Base-by-base conservation (phyloP, 495 filamentous ascomycete species). In the Penicillium silybi region DNA sequence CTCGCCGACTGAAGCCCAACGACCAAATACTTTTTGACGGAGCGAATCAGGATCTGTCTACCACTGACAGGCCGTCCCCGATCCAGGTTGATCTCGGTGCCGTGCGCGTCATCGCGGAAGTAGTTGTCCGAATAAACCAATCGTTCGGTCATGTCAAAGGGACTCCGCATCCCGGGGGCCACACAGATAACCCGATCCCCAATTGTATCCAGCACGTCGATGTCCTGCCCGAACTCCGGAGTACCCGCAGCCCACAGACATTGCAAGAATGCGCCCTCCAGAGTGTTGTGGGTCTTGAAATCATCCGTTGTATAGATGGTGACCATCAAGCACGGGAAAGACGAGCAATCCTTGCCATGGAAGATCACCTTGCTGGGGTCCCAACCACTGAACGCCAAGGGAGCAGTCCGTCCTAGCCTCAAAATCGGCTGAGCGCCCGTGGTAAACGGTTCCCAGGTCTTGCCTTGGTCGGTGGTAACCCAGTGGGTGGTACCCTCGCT, bases 211-310 rank as follows among this genome's bases (percentile, higher is more conserved):
- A 82, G 74, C 0, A 74, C 63, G 39, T 83, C 68, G 16, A 70
- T 17, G 50, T 82, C 81, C 2, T 80, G 81, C n/a, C 76, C 81
- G 65, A 97, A 96, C 38, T 83, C 65, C 6, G 84, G 77, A 17
- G 86, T 84, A 11, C 82, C 81, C 47, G 85, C 85, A 10, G 92
- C 93, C 85, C 90, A 98, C 52, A 84, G 79, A 67, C 93, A 98
- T 46, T 84, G 81, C 29, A 80, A 73, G 2, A 86, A 86, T 40
- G 80, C 74, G 25, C 78, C 74, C 23, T 83, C 77, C 53, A 97
- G 74, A 16, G 73, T 57, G 48, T 86, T 76, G 26, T 81, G 63
- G 7, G 76, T 80, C 38, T 85, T 68, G 71, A 98, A 98, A 44
- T 87, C 88, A 66, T 98, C 82, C 15, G 74, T 84, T 2, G 93